Evolutionary conservation across 257 asterid species (phyloP), one percentile per base, ranked within the genome.

Genomic region (Solanum verrucosum): DNA sequence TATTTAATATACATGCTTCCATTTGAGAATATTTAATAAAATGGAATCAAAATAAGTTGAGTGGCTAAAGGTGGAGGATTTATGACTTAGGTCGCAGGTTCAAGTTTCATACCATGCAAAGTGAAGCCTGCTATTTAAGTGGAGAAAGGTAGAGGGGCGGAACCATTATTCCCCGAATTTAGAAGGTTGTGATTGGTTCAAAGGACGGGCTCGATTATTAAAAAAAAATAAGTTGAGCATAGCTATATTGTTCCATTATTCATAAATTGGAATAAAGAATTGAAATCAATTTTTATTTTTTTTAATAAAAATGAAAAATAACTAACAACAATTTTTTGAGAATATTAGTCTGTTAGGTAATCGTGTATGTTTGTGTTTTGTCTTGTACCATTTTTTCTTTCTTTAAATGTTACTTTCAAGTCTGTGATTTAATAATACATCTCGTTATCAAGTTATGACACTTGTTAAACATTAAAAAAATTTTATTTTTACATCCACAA

Each of bases 81-180:
- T 52, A 6, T 52, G n/a, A 6, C 4, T 6, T 52, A 18, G n/a
- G 10, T 52, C 4, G 4, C 4, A 52, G 3, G 63, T 52, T 18
- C n/a, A 52, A 52, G n/a, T 4, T 6, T 0, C n/a, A 18, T 20
- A 52, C 1, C n/a, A 18, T 20, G n/a, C 2, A 52, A 6, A 6
- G 4, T 20, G 10, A 52, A 52, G n/a, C 9, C 1, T 4, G 4
- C 1, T 52, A 18, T 52, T 18, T 2, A 18, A 52, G 63, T 18
- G 10, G n/a, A 52, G 4, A 52, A 52, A 0, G 10, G 4, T 52
- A 52, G 10, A 52, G n/a, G 4, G 9, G 0, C 4, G n/a, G 9
- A 18, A 0, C 1, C 63, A 18, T 1, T 18, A 18, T 6, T 0
- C 2, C 18, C 10, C 63, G 4, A 52, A 3, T 18, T 52, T 20